A percentile compares a stretch with the other conserved stretches of the same genome.
These are phyloP conservation scores for Dendrobium chrysotoxum DNA, from an alignment of 106 monocot genomes.

Conservation along the genomic window DNA sequence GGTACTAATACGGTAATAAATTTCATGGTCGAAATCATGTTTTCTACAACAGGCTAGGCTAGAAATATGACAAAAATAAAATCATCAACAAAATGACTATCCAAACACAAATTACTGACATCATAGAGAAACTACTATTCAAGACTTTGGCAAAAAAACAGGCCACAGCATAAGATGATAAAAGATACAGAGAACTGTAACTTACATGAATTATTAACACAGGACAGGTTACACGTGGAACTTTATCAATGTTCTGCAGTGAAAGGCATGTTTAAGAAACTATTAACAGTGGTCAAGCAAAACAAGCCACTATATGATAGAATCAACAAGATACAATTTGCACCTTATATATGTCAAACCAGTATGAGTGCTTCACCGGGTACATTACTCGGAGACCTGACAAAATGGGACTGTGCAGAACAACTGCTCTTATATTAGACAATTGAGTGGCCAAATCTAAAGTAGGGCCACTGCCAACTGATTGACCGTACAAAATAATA, in stretches of 20 bases:
- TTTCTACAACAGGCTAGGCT: background rate
- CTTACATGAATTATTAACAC: slow-evolving; percentile 89
- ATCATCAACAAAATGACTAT: too few relatives aligned
- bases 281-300: background rate
- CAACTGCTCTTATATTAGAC: slow-evolving; percentile 57
- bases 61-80: too few relatives aligned
- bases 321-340: slow-evolving; percentile 4
- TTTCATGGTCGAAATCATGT: background rate
- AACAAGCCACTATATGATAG: background rate
- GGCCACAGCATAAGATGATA: background rate
- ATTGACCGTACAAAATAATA: slow-evolving; percentile 88
- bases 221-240: slow-evolving; percentile 67
- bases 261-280: slow-evolving; percentile 12
- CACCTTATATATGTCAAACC: slow-evolving; percentile 99
- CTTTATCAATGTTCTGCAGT: slow-evolving; percentile 93
- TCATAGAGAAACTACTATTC: too few relatives aligned
- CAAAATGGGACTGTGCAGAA: slow-evolving; percentile 81
- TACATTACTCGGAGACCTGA: slow-evolving; percentile 93
- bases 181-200: background rate
- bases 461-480: slow-evolving; percentile 92
- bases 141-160: too few relatives aligned
- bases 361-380: slow-evolving; percentile 79
- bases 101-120: too few relatives aligned
- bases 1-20: background rate
- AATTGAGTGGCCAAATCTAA: slow-evolving; percentile 70